Percentiles rank a stretch among this genome's conserved stretches.
These are phyloP conservation scores for Pseudofabraea citricarpa DNA, from an alignment of 2,329 filamentous ascomycete species.

Conservation along the genomic window DNA sequence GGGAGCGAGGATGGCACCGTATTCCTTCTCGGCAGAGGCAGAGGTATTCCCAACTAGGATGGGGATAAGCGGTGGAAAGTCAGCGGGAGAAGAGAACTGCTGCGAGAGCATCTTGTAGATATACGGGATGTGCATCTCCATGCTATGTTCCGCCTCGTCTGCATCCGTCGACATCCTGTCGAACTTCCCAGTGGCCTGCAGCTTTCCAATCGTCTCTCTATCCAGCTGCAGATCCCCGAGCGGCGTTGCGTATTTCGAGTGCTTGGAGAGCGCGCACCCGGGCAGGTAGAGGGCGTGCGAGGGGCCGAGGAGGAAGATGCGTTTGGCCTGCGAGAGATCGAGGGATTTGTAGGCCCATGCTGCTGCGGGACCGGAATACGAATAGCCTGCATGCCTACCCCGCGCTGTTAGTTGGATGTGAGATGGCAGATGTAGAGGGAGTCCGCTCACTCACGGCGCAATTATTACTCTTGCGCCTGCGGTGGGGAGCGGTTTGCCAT, in stretches of 20 bases:
- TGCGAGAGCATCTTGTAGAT: conserved; percentile 71
- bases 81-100: conserved; percentile 41
- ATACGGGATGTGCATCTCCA: conserved; percentile 96
- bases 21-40: conserved; percentile 57
- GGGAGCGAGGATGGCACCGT: conserved; percentile 68
- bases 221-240: conserved; percentile 69
- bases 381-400: conserved; percentile 83
- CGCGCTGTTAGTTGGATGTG: no score
- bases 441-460: conserved; percentile 68
- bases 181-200: conserved; percentile 52
- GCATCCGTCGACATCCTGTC: conserved; percentile 57
- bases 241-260: conserved; percentile 67
- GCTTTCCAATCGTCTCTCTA: conserved; percentile 42
- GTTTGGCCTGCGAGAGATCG: conserved; percentile 76
- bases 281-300: conserved; percentile 83
- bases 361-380: conserved; percentile 85
- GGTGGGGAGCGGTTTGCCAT: conserved; percentile 59
- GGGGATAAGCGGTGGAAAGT: conserved; percentile 74
- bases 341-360: conserved; percentile 92
- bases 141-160: conserved; percentile 83
- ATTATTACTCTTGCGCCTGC: conserved; percentile 79
- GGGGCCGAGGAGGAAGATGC: conserved; percentile 87
- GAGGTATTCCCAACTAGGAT: conserved; percentile 79
- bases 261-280: conserved; percentile 71
- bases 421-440: no score